phyloP scores from a whole-genome alignment of 2,329 filamentous ascomycete species.

The Penicillium occitanis region DNA sequence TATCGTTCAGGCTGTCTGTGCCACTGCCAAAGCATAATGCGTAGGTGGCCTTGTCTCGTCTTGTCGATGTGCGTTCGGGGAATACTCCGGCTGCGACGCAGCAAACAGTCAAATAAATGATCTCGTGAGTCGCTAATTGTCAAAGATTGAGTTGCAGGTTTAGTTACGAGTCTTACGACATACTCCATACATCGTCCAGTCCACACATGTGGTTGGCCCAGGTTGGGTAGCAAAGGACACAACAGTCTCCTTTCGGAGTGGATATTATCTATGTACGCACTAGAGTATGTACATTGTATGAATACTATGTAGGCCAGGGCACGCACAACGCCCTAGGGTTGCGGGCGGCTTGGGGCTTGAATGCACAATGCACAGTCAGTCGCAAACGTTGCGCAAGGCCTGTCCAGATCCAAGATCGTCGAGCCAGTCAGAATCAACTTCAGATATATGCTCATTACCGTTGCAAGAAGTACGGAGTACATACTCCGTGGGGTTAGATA shows the following conservation, averaged over 20 bases:
- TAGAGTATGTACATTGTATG: background rate
- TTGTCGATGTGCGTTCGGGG: background rate
- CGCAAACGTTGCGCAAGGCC: conserved; percentile 1
- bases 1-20: background rate
- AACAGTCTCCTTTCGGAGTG: background rate
- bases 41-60: background rate
- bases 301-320: background rate
- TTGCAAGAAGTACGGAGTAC: background rate
- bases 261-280: background rate
- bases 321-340: background rate
- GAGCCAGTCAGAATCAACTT: conserved; percentile 6
- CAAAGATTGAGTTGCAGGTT: background rate
- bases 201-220: background rate
- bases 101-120: background rate
- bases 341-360: background rate
- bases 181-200: background rate
- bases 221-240: conserved; percentile 2
- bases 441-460: background rate
- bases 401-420: conserved; percentile 5
- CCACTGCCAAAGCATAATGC: background rate
- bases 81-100: background rate
- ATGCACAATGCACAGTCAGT: background rate
- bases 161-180: background rate
- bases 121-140: background rate
- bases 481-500: background rate